A percentile compares a stretch with the other conserved stretches of the same genome.
Evolutionary conservation across 345 rosid genomes (phyloP).

Genomic region (Citrus unshiu): DNA sequence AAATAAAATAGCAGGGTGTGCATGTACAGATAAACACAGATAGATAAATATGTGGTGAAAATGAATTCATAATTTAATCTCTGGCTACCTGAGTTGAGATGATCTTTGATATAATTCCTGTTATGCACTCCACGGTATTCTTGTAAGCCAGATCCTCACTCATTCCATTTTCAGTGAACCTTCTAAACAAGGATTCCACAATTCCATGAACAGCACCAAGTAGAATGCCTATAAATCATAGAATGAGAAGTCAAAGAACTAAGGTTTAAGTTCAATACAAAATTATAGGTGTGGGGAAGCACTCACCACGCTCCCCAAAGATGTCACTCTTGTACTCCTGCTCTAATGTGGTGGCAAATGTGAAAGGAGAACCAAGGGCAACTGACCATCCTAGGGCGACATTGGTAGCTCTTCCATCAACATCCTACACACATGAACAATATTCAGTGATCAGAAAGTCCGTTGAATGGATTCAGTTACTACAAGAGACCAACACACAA

Average conservation of each 20-base stretch:
- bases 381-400: conserved; percentile 92
- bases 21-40: neutral
- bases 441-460: neutral
- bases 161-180: conserved; percentile 80
- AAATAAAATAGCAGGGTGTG: neutral
- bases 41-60: neutral
- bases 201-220: conserved; percentile 92
- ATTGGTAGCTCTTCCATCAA: conserved; percentile 83
- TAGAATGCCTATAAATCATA: conserved; percentile 53
- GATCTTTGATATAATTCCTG: conserved; percentile 71
- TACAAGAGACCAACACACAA: neutral
- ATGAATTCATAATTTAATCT: neutral
- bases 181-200: conserved; percentile 76
- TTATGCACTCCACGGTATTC: conserved; percentile 89
- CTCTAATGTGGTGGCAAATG: conserved; percentile 87
- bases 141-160: conserved; percentile 72
- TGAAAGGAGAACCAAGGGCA: conserved; percentile 90
- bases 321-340: conserved; percentile 96
- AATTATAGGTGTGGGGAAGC: neutral
- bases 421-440: conserved; percentile 48
- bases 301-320: conserved; percentile 88
- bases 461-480: neutral
- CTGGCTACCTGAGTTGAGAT: conserved; percentile 74
- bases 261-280: neutral
- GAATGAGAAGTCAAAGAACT: neutral